phyloP scores from a whole-genome alignment of 495 filamentous ascomycete species.

The Neurospora cerealis region DNA sequence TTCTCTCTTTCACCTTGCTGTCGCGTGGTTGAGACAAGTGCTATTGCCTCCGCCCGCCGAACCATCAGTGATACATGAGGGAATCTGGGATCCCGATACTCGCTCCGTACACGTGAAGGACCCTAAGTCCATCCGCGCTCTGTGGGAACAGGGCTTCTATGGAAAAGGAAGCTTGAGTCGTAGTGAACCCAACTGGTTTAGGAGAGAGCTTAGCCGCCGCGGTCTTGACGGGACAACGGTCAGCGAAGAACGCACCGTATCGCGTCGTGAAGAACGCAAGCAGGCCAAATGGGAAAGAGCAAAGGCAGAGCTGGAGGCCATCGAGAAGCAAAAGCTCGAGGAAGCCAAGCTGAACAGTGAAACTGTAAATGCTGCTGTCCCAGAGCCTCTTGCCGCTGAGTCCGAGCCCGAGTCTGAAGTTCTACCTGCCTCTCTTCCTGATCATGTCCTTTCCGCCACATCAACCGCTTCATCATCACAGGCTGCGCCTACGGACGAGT shows the following conservation, averaged over 20 bases:
- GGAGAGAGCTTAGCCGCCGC: conserved; percentile 61
- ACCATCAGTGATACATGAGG: conserved; percentile 53
- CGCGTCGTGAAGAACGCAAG: conserved; percentile 67
- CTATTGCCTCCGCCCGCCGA: conserved; percentile 58
- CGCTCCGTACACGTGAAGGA: conserved; percentile 80
- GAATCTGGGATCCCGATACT: conserved; percentile 67
- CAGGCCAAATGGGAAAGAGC: conserved; percentile 84
- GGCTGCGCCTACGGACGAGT: background rate
- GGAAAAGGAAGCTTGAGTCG: conserved; percentile 88
- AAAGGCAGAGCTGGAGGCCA: conserved; percentile 66
- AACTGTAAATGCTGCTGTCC: background rate
- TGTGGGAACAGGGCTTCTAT: conserved; percentile 96
- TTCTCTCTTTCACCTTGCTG: conserved; percentile 69
- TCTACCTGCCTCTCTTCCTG: background rate
- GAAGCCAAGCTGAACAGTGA: conserved; percentile 38
- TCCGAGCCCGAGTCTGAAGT: background rate
- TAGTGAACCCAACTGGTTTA: conserved; percentile 89
- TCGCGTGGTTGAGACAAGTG: conserved; percentile 63
- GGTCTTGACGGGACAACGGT: conserved; percentile 45
- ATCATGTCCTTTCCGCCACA: background rate
- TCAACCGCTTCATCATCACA: background rate
- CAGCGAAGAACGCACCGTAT: conserved; percentile 69
- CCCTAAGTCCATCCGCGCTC: conserved; percentile 55
- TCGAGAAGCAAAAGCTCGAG: conserved; percentile 58
- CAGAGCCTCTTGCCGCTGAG: background rate